phyloP scores from a whole-genome alignment of 495 filamentous ascomycete genomes.

The Aspergillus asperescens region DNA sequence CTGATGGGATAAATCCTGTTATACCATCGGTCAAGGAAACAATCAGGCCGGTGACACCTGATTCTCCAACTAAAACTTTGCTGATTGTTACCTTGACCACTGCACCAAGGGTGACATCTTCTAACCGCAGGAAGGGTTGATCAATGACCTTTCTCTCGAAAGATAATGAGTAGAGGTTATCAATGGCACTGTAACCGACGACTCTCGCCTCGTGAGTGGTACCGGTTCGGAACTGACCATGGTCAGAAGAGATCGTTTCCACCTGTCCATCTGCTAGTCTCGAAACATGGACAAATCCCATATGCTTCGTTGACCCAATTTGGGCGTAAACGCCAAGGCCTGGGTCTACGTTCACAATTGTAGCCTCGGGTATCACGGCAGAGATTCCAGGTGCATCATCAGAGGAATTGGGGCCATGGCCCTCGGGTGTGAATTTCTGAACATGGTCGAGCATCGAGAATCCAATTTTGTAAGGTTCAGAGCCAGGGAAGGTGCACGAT shows the following conservation, averaged over 20 bases:
- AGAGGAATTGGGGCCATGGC: constrained; percentile 41
- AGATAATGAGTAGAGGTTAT: constrained; percentile 81
- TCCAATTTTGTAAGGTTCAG: constrained; percentile 75
- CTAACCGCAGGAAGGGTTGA: constrained; percentile 80
- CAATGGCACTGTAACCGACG: constrained; percentile 78
- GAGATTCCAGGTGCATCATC: constrained; percentile 62
- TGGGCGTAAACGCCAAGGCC: constrained; percentile 76
- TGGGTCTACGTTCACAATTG: constrained; percentile 69
- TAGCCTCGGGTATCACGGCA: constrained; percentile 67
- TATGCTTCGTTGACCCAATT: constrained; percentile 63
- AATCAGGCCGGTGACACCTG: constrained; percentile 71
- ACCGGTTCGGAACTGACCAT: constrained; percentile 70
- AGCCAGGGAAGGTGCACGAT: constrained; percentile 72
- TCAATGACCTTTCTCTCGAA: constrained; percentile 75
- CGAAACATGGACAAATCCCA: constrained; percentile 91
- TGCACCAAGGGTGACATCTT: constrained; percentile 79
- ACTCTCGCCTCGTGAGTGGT: constrained; percentile 75
- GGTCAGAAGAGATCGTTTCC: constrained; percentile 67
- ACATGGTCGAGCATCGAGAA: constrained; percentile 84
- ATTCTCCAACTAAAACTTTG: constrained; percentile 68
- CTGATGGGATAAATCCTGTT: constrained; percentile 76
- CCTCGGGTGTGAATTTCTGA: constrained; percentile 54
- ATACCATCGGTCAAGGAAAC: constrained; percentile 82
- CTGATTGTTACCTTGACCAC: constrained; percentile 80
- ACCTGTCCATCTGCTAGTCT: constrained; percentile 80